Percentiles rank a stretch among this genome's conserved stretches.
These are phyloP conservation scores for Penicillium sp. DNA, from an alignment of 2,329 filamentous ascomycete genomes.

Conservation along the genomic window DNA sequence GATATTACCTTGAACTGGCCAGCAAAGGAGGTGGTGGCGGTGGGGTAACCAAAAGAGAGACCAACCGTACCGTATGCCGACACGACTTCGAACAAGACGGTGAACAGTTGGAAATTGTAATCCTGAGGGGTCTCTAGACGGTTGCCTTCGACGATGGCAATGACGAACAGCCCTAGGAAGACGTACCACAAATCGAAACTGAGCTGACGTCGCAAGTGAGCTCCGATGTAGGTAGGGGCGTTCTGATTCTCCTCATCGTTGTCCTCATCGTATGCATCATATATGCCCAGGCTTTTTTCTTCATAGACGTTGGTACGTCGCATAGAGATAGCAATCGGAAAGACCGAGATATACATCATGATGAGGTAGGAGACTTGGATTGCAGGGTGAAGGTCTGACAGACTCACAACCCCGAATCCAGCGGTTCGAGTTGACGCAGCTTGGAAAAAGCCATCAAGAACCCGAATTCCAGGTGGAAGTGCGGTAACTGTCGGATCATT, in stretches of 20 bases:
- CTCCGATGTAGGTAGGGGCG: slow-evolving; percentile 76
- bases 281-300: slow-evolving; percentile 61
- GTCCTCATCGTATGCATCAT: slow-evolving; percentile 58
- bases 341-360: slow-evolving; percentile 99
- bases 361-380: slow-evolving; percentile 91
- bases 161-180: slow-evolving; percentile 86
- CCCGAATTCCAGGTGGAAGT: slow-evolving; percentile 65
- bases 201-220: slow-evolving; percentile 85
- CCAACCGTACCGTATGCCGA: slow-evolving; percentile 94
- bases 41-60: slow-evolving; percentile 74
- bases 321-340: slow-evolving; percentile 92
- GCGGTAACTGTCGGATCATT: slow-evolving; percentile 62
- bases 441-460: slow-evolving; percentile 85
- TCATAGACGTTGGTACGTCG: slow-evolving; percentile 95
- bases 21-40: slow-evolving; percentile 71
- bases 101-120: slow-evolving; percentile 59
- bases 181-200: slow-evolving; percentile 98
- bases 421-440: slow-evolving; percentile 84
- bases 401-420: slow-evolving; percentile 75
- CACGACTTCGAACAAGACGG: slow-evolving; percentile 74
- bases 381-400: slow-evolving; percentile 74
- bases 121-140: slow-evolving; percentile 59
- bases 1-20: slow-evolving; percentile 69
- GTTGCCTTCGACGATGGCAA: slow-evolving; percentile 77
- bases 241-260: slow-evolving; percentile 48